These are phyloP conservation scores for Carex myosuroides DNA, from an alignment of 176 grass and related monocot species.

Conservation along the genomic window DNA sequence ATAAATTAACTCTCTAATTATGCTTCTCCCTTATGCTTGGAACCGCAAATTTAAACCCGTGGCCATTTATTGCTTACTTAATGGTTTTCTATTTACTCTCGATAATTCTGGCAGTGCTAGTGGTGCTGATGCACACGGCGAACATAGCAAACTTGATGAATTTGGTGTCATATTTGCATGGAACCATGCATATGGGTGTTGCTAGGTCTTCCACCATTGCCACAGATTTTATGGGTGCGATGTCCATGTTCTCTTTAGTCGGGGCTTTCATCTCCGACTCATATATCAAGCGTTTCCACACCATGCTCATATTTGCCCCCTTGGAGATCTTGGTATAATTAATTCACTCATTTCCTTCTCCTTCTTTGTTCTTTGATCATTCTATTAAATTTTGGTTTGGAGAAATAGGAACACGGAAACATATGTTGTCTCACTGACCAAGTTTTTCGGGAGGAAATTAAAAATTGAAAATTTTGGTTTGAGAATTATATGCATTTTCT, in stretches of 20 bases:
- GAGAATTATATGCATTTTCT: background rate
- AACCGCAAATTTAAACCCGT: too few species aligned
- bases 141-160: conserved; percentile 45
- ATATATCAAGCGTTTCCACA: conserved; percentile 48
- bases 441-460: background rate
- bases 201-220: conserved; percentile 31
- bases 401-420: background rate
- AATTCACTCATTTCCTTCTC: background rate
- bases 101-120: conserved; percentile 24
- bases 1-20: too few species aligned
- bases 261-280: conserved; percentile 71
- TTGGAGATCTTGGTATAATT: conserved; percentile 38
- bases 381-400: background rate
- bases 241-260: conserved; percentile 42
- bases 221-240: conserved; percentile 29
- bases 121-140: conserved; percentile 27
- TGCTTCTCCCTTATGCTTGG: too few species aligned
- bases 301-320: conserved; percentile 43
- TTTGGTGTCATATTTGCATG: conserved; percentile 44
- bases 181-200: conserved; percentile 60
- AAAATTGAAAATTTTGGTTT: background rate
- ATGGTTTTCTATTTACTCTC: background rate
- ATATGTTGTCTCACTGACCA: background rate
- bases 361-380: background rate
- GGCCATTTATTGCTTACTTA: background rate